phyloP scores from a whole-genome alignment of 148 eudicot genomes.

The Oxyria digyna region DNA sequence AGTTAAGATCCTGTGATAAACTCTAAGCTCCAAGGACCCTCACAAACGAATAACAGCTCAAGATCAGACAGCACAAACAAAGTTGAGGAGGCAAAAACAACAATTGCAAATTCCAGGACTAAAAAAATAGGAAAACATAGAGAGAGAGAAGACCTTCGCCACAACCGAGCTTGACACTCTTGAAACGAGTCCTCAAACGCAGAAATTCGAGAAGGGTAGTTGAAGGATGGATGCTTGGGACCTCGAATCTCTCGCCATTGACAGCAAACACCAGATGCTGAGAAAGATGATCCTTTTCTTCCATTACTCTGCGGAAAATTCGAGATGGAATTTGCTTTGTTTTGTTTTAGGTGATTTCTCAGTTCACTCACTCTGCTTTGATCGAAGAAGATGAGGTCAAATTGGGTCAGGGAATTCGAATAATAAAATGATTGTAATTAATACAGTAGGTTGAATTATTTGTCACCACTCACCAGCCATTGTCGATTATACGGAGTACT shows the following conservation, averaged over 20 bases:
- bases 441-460: background rate
- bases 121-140: background rate
- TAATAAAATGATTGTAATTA: background rate
- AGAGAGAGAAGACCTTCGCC: constrained; percentile 25
- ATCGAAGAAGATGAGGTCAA: background rate
- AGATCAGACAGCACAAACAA: background rate
- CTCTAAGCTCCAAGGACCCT: background rate
- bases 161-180: constrained; percentile 65
- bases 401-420: background rate
- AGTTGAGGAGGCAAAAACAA: background rate
- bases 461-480: too few relatives aligned
- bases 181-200: constrained; percentile 52
- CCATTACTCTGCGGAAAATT: background rate
- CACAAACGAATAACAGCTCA: background rate
- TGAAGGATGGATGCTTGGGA: constrained; percentile 42
- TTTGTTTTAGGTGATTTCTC: background rate
- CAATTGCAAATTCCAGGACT: background rate
- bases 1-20: background rate
- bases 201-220: constrained; percentile 71
- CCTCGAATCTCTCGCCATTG: constrained; percentile 60
- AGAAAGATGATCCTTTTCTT: constrained; percentile 2
- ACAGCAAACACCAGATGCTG: constrained; percentile 28
- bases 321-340: background rate
- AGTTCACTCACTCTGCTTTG: background rate
- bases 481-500: too few relatives aligned